Base-by-base conservation (phyloP, 2,329 filamentous ascomycete species). In the Aspergillus versicolor region DNA sequence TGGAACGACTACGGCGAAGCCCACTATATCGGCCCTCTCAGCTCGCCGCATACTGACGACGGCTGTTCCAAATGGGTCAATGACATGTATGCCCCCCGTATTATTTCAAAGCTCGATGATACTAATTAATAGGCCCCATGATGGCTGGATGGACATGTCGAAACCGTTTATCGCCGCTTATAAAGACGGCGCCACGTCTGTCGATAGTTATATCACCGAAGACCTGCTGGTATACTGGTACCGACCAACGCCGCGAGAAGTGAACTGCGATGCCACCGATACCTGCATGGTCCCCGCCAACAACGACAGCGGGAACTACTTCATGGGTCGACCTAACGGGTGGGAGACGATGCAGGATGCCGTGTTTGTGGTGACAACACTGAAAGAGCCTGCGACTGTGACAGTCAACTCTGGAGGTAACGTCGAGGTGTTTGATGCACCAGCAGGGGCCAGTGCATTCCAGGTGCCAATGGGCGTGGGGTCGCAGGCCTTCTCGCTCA, bases 201-300 rank as follows among this genome's bases (percentile, higher is more conserved):
- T 66, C 6, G 58, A 65, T 21, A 59, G 56, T 15, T 78, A 78
- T 67, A 79, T 83, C 61, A 70, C 70, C 32, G 68, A 76, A 12
- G 82, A 84, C 17, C 73, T 81, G 65, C 66, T 84, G 11, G 69
- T 82, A 24, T 84, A 84, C 72, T 84, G 82, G 82, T 84, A 82
- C 67, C 77, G 82, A 1, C 81, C 80, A 2, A 81, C 78, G 0
- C 75, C 76, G 1, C 78, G 75, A 59, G 57, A 57, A 5, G 64
- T 81, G 27, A 65, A 81, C 66, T 84, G 82, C 65, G 80, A 82
- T 57, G 65, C 77, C 5, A 84, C 82, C 8, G 81, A 84, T 61
- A 82, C 79, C 1, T 81, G 79, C 1, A 74, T 77, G 60, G 57
- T 67, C 8, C 74, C 70, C 17, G 67, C 78, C 37, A 75, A 78